Evolutionary conservation across 331 rosid species (phyloP), one percentile per base, ranked within the genome.

Genomic region (Malus hybrid): DNA sequence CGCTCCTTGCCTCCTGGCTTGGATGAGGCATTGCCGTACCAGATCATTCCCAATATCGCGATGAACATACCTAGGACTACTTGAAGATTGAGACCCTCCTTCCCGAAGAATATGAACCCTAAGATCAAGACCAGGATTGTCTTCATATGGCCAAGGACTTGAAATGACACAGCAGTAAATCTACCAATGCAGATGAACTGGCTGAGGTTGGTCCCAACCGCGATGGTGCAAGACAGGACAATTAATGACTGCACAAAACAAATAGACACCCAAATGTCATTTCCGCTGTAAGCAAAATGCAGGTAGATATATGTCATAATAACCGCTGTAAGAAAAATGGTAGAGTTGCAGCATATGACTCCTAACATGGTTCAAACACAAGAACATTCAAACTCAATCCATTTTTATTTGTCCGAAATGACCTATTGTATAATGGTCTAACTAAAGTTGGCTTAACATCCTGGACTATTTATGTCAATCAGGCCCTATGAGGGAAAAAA

Each of bases 1-100:
- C 88, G 96, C 74, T 95, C 99, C 75, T 95, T 95, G 63, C 97
- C 99, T 71, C 91, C 99, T 6, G 99, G 93, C 81, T 92, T 89
- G n/a, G 97, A 83, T 52, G 97, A 95, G 80, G 99, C 99, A 20
- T 95, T 95, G 46, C 97, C 97, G n/a, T 92, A 94, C 99, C 99
- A 94, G 27, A 94, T 29, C 97, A 94, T 94, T 74, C 99, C 97
- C 46, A 50, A 20, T 64, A 95, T 91, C 7, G 99, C 99, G 66
- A 92, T 80, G 68, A 69, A 7, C 99, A 95, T 95, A 70, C 99
- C 99, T 18, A 92, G 8, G 71, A 95, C 80, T 15, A 95, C 99
- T 19, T 95, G 99, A 12, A 79, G 66, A 76, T 86, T 89, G 74
- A 95, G 93, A 56, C 99, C 99, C 76, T 92, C 99, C 80, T 90